These are phyloP conservation scores for Hymenoscyphus salicellus DNA, from an alignment of 2,329 filamentous ascomycete genomes.

Conservation along the genomic window DNA sequence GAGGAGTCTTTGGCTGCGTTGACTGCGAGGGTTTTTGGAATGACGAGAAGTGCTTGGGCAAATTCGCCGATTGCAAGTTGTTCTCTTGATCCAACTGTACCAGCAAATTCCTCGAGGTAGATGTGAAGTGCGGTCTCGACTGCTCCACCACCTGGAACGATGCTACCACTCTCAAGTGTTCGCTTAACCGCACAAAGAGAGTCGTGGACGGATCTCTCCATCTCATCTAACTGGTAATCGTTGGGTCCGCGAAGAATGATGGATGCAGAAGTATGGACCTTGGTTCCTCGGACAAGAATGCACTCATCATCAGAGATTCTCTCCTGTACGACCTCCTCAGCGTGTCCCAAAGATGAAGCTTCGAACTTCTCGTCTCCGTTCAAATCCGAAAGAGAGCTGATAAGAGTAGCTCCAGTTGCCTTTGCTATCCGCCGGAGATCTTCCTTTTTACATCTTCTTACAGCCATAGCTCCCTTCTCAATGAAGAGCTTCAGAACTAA, in stretches of 20 bases:
- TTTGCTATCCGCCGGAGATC: conserved; percentile 92
- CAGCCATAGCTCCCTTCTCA: conserved; percentile 92
- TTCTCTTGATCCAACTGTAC: conserved; percentile 93
- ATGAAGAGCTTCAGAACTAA: conserved; percentile 91
- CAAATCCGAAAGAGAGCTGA: conserved; percentile 90
- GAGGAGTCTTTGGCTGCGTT: conserved; percentile 97
- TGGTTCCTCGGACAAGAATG: conserved; percentile 94
- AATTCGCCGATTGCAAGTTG: conserved; percentile 98
- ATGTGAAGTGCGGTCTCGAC: conserved; percentile 99
- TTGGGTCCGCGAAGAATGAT: conserved; percentile 95
- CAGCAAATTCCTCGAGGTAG: conserved; percentile 97
- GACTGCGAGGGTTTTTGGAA: conserved; percentile 93
- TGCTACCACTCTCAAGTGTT: conserved; percentile 91
- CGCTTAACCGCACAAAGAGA: conserved; percentile 95
- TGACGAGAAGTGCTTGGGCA: conserved; percentile 86
- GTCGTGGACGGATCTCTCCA: conserved; percentile 98
- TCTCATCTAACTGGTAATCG: conserved; percentile 95
- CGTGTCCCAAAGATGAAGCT: conserved; percentile 79
- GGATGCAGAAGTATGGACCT: conserved; percentile 88
- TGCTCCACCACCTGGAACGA: conserved; percentile 92
- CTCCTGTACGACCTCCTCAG: conserved; percentile 96
- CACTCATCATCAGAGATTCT: conserved; percentile 98
- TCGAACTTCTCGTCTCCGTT: conserved; percentile 98
- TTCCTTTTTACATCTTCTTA: conserved; percentile 97
- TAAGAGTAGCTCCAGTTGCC: conserved; percentile 88